Conservation (phyloP, 371 early-diverging fungal genomes). For the Amoeboaphelidium occidentale region DNA sequence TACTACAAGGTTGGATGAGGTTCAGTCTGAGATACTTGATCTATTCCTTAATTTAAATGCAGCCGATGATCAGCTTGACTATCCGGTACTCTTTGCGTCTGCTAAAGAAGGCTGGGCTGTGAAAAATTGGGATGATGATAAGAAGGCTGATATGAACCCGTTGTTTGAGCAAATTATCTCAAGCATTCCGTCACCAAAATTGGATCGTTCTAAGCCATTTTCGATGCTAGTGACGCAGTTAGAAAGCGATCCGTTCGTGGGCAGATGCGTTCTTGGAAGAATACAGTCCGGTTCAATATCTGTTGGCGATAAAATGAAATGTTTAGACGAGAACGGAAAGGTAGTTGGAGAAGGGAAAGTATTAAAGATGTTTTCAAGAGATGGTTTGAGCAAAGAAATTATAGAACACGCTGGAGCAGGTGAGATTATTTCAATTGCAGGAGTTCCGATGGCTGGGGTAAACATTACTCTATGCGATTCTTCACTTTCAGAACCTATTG, state of each 20-base stretch:
- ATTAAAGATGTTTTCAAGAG: slow-evolving; percentile 36
- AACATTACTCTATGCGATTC: slow-evolving; percentile 43
- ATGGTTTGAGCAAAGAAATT: slow-evolving; percentile 36
- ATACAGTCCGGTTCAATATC: slow-evolving; percentile 31
- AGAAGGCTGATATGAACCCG: slow-evolving; percentile 22
- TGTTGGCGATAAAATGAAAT: slow-evolving; percentile 37
- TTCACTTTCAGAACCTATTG: slow-evolving; percentile 25
- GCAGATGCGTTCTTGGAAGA: slow-evolving; percentile 46
- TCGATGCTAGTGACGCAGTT: slow-evolving; percentile 56
- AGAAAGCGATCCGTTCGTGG: slow-evolving; percentile 43
- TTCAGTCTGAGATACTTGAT: slow-evolving; percentile 43
- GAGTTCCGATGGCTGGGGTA: slow-evolving; percentile 35
- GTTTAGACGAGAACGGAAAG: slow-evolving; percentile 29
- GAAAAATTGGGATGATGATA: slow-evolving; percentile 14
- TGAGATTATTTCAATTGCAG: slow-evolving; percentile 45
- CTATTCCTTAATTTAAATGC: slow-evolving; percentile 43
- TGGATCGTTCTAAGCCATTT: slow-evolving; percentile 29
- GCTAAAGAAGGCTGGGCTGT: slow-evolving; percentile 58
- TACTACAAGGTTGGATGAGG: slow-evolving; percentile 37
- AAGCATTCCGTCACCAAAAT: slow-evolving; percentile 31
- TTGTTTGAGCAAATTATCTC: slow-evolving; percentile 37
- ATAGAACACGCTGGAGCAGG: slow-evolving; percentile 52
- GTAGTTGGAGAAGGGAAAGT: slow-evolving; percentile 29
- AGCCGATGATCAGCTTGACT: slow-evolving; percentile 41
- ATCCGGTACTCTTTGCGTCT: slow-evolving; percentile 39